These are phyloP conservation scores for Echinochloa phyllopogon DNA, from an alignment of 176 grass and related monocot genomes.

Conservation along the genomic window DNA sequence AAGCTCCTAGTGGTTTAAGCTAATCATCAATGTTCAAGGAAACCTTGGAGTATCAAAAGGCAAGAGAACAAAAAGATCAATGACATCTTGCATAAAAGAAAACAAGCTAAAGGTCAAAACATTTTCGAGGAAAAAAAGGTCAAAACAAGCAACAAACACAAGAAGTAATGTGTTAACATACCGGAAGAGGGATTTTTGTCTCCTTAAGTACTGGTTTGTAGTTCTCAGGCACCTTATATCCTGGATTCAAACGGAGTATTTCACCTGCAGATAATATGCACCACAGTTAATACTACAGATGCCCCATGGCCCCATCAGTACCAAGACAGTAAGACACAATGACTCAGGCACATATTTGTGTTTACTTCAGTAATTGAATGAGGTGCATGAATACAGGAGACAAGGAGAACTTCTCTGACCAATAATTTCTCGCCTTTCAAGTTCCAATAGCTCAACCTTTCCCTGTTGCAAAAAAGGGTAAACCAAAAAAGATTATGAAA, in stretches of 20 bases:
- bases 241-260: conserved; percentile 77
- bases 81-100: conserved; percentile 35
- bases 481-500: conserved; percentile 20
- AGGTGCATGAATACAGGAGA: conserved; percentile 37
- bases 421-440: conserved; percentile 87
- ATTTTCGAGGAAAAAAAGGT: too few relatives aligned
- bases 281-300: conserved; percentile 12
- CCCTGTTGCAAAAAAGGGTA: conserved; percentile 45
- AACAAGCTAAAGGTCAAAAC: conserved; percentile 33
- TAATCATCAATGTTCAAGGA: background rate
- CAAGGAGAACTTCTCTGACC: conserved; percentile 59
- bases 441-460: conserved; percentile 66
- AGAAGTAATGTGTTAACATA: conserved; percentile 45
- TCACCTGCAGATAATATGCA: conserved; percentile 67
- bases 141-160: conserved; percentile 40
- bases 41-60: background rate
- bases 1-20: conserved; percentile 1
- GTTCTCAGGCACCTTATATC: conserved; percentile 78
- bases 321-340: conserved; percentile 31
- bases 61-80: conserved; percentile 60
- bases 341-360: background rate
- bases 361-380: conserved; percentile 30
- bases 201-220: conserved; percentile 93
- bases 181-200: conserved; percentile 77
- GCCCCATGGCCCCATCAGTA: conserved; percentile 20